These are phyloP conservation scores for Gastrolobium villosum DNA, from an alignment of 306 rosid genomes.

Conservation along the genomic window DNA sequence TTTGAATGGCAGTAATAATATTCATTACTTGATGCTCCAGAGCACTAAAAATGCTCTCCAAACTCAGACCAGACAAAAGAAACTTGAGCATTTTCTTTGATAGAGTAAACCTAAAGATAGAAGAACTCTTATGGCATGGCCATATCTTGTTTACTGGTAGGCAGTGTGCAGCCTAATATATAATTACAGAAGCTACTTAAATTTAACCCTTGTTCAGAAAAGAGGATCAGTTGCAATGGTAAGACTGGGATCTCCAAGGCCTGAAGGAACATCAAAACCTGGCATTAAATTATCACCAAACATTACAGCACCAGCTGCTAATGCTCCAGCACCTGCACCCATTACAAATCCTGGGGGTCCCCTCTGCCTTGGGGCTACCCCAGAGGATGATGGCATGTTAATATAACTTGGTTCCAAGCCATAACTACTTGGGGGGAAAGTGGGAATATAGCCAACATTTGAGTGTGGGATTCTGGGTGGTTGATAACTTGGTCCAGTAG, in stretches of 20 bases:
- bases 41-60: background rate
- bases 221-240: conserved; percentile 69
- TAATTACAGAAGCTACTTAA: conserved; percentile 28
- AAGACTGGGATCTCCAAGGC: conserved; percentile 62
- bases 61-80: background rate
- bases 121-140: conserved; percentile 22
- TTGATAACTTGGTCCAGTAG: conserved; percentile 56
- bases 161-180: background rate
- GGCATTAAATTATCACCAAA: conserved; percentile 82
- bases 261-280: conserved; percentile 67
- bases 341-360: conserved; percentile 71
- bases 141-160: conserved; percentile 1
- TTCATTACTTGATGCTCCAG: too few relatives aligned
- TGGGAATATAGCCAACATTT: conserved; percentile 64
- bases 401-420: conserved; percentile 57
- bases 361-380: conserved; percentile 56
- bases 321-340: conserved; percentile 71
- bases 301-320: conserved; percentile 87
- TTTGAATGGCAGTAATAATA: too few relatives aligned
- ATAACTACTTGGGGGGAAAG: conserved; percentile 59
- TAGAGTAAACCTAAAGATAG: background rate
- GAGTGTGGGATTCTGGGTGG: conserved; percentile 63
- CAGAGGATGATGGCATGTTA: conserved; percentile 56
- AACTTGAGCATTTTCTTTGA: conserved; percentile 5
- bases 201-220: conserved; percentile 49